Evolutionary conservation across 2,329 filamentous ascomycete species (phyloP).

Genomic region (Neonectria ditissima): DNA sequence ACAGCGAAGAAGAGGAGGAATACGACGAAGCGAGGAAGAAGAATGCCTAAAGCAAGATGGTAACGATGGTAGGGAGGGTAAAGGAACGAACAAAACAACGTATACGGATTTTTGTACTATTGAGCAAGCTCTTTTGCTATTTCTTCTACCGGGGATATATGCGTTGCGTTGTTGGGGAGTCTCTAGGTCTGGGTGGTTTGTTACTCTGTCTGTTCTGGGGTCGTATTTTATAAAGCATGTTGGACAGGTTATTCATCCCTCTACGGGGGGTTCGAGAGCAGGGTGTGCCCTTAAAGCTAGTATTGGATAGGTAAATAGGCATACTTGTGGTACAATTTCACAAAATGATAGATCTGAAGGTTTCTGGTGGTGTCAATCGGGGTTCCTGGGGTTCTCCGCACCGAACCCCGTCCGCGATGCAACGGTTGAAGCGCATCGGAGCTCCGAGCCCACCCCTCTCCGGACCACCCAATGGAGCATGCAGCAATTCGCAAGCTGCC

Average conservation of each 20-base stretch:
- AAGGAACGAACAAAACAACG: constrained; percentile 10
- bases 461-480: constrained; percentile 17
- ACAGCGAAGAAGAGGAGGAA: constrained; percentile 56
- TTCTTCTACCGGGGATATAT: constrained; percentile 1
- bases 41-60: constrained; percentile 44
- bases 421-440: background rate
- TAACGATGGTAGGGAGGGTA: background rate
- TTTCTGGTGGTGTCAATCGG: background rate
- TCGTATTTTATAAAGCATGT: background rate
- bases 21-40: constrained; percentile 59
- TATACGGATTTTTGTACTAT: constrained; percentile 10
- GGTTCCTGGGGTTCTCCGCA: background rate
- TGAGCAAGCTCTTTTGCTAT: constrained; percentile 17
- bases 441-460: constrained; percentile 5
- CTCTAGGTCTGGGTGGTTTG: background rate
- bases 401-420: background rate
- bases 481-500: constrained; percentile 16
- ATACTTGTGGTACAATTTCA: background rate
- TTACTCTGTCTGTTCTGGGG: background rate
- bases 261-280: background rate
- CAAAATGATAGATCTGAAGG: background rate
- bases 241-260: background rate
- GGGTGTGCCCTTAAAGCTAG: background rate
- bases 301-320: background rate
- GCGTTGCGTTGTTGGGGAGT: background rate